Conservation (phyloP, 805 yeast genomes). For the Metschnikowia vanudenii region DNA sequence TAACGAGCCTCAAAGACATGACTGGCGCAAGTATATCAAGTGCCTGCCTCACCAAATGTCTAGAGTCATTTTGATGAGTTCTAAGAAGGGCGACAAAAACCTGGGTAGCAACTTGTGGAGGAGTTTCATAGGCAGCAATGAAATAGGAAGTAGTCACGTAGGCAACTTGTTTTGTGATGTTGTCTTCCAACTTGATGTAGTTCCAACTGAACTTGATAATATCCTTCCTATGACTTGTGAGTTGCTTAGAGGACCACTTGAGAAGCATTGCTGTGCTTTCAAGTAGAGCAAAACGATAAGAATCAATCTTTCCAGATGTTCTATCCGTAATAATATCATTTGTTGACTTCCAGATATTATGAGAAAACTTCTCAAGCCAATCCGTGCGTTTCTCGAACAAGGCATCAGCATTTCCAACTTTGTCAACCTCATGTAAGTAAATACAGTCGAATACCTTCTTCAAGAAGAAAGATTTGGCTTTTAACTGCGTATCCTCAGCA, state of each 20-base stretch:
- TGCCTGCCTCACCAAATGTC: conserved; percentile 81
- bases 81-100: conserved; percentile 87
- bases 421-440: conserved; percentile 58
- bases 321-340: conserved; percentile 50
- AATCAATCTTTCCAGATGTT: conserved; percentile 69
- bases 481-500: conserved; percentile 44
- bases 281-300: conserved; percentile 70
- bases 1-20: conserved; percentile 62
- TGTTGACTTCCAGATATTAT: conserved; percentile 70
- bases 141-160: conserved; percentile 85
- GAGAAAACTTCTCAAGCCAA: conserved; percentile 67
- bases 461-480: conserved; percentile 55
- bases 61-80: conserved; percentile 81
- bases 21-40: conserved; percentile 87
- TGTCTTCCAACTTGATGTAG: conserved; percentile 83
- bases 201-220: conserved; percentile 95
- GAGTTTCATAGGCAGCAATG: conserved; percentile 84
- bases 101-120: conserved; percentile 83
- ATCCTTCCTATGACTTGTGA: conserved; percentile 69
- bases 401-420: conserved; percentile 45
- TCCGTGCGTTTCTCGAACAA: conserved; percentile 44
- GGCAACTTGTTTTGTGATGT: conserved; percentile 87
- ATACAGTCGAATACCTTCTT: conserved; percentile 65
- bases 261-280: conserved; percentile 79
- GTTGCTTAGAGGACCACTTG: conserved; percentile 59